Evolutionary conservation across 2,329 filamentous ascomycete species (phyloP), one percentile per base, ranked within the genome.

Genomic region (Penicillium sp.): DNA sequence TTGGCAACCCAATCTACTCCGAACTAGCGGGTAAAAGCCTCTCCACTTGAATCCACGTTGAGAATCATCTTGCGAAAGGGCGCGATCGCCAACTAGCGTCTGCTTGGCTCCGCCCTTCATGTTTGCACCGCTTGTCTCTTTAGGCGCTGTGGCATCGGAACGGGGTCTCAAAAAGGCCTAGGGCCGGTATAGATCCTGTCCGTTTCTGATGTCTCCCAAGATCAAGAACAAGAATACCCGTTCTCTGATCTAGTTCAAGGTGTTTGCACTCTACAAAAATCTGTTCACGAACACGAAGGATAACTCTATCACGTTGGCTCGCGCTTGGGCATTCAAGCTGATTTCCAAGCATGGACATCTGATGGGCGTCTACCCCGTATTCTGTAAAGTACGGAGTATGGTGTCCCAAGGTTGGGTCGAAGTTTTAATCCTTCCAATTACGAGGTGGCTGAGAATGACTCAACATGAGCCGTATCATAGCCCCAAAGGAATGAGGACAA

Each of bases 371-470:
- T 34, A 34, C 31, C 13, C 24, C 24, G 24, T 27, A 27, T 27
- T 27, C 4, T 8, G 24, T 27, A 27, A 11, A 34, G 13, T 34
- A 34, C 34, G 34, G 34, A n/a, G 13, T 36, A n/a, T 13, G 2
- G 2, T n/a, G 14, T 27, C 13, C 13, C 13, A n/a, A 13, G 34
- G 34, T 36, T 14, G 11, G 31, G 4, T 36, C 13, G 4, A 13
- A 36, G n/a, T n/a, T 36, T 13, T n/a, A 36, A n/a, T 14, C 2
- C n/a, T 49, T 5, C 13, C 6, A 13, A 36, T 43, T 49, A 53
- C 45, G 31, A 44, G 24, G 51, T 40, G 51, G 51, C 51, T 54
- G 44, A 24, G 13, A n/a, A 54, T 54, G 51, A 54, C 51, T 36
- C 34, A 36, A 36, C 34, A 13, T 9, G 8, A 27, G 24, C 8